phyloP scores from a whole-genome alignment of 768 basidiomycete species.

The Exidia glandulosa region DNA sequence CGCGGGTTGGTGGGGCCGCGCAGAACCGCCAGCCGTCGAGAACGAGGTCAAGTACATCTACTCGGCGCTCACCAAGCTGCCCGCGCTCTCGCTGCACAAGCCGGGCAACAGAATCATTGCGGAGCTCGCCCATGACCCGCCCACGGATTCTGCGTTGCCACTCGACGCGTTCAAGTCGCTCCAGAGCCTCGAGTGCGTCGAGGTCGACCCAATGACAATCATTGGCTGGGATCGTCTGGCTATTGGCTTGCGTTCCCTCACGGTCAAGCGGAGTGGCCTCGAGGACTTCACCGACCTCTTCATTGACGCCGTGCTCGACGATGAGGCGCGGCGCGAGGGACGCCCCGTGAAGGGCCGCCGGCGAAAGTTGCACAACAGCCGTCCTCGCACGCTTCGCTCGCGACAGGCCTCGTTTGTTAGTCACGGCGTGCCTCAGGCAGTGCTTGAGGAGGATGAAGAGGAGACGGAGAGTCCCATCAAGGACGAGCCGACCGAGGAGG shows the following conservation, averaged over 20 bases:
- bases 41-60: conserved; percentile 76
- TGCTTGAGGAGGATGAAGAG: conserved; percentile 40
- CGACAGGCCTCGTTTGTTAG: conserved; percentile 37
- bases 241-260: conserved; percentile 59
- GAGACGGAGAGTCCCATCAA: conserved; percentile 9
- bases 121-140: conserved; percentile 58
- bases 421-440: conserved; percentile 44
- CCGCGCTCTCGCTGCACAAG: conserved; percentile 57
- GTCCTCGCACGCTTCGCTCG: conserved; percentile 9
- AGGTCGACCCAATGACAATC: conserved; percentile 73
- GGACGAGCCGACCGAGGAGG: conserved; percentile 1
- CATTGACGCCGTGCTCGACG: conserved; percentile 65
- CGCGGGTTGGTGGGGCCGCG: conserved; percentile 57
- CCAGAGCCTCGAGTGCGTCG: conserved; percentile 58
- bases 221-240: conserved; percentile 77
- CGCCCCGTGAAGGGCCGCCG: conserved; percentile 35
- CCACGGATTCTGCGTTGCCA: conserved; percentile 66
- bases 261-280: conserved; percentile 66
- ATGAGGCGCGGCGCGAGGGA: conserved; percentile 53
- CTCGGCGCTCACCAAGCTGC: conserved; percentile 84
- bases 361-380: conserved; percentile 26
- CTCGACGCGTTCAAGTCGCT: conserved; percentile 80
- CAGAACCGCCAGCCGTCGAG: conserved; percentile 50
- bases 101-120: conserved; percentile 51
- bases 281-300: conserved; percentile 74